phyloP scores from a whole-genome alignment of 73 alveolate species.

The Paramecium bursaria region DNA sequence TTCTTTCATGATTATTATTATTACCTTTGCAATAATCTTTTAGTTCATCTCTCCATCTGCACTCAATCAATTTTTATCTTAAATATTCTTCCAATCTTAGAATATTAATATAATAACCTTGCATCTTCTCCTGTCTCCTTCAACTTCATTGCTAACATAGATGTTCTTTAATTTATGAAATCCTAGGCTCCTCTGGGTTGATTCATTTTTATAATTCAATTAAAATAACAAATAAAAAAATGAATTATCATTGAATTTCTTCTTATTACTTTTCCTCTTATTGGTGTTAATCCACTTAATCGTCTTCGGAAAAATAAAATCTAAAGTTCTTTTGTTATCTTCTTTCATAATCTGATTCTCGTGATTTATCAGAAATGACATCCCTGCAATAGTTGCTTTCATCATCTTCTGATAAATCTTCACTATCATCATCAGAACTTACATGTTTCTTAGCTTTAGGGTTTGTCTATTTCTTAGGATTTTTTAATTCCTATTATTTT shows the following conservation, averaged over 20 bases:
- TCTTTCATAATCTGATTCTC: background rate
- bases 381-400: background rate
- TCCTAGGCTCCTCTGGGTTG: constrained; percentile 35
- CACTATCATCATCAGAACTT: constrained; percentile 11
- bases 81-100: constrained; percentile 80
- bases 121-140: constrained; percentile 64
- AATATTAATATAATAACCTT: constrained; percentile 12
- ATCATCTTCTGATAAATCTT: constrained; percentile 21
- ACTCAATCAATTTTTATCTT: constrained; percentile 79
- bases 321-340: constrained; percentile 30
- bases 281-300: too few relatives aligned
- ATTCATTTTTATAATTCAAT: too few relatives aligned
- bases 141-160: constrained; percentile 43
- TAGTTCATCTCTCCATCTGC: constrained; percentile 86
- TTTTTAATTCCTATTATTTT: background rate
- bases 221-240: too few relatives aligned
- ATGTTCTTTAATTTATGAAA: constrained; percentile 37
- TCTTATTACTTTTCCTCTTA: too few relatives aligned
- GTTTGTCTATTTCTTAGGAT: background rate
- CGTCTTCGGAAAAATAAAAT: constrained; percentile 31
- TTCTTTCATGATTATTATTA: constrained; percentile 46
- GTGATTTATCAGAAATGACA: constrained; percentile 13
- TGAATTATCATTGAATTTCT: too few relatives aligned
- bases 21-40: constrained; percentile 79
- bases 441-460: too few relatives aligned